These are phyloP conservation scores for Fusarium poae DNA, from an alignment of 2,329 filamentous ascomycete genomes.

Conservation along the genomic window DNA sequence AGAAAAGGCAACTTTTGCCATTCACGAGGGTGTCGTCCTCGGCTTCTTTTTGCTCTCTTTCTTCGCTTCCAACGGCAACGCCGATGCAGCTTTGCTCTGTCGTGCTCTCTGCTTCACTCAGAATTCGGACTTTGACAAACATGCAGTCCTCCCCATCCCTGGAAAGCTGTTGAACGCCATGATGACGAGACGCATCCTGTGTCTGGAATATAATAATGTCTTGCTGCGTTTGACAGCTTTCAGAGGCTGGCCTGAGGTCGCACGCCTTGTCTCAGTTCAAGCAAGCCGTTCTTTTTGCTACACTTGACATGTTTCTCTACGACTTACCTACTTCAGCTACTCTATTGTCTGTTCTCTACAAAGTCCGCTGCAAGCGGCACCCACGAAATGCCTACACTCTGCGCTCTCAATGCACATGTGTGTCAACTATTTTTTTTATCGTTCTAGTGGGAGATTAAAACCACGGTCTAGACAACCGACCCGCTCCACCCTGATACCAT, in stretches of 20 bases:
- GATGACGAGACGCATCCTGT: conserved; percentile 17
- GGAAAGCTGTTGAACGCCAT: conserved; percentile 28
- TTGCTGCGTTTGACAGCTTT: conserved; percentile 20
- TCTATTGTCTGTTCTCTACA: background rate
- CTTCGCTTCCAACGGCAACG: conserved; percentile 15
- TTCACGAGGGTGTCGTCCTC: conserved; percentile 14
- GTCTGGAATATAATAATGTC: background rate
- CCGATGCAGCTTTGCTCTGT: conserved; percentile 19
- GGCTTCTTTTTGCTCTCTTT: conserved; percentile 1
- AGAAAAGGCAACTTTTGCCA: conserved; percentile 34
- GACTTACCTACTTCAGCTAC: conserved; percentile 13
- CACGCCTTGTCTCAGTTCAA: conserved; percentile 24
- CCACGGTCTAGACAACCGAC: conserved; percentile 76
- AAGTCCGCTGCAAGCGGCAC: conserved; percentile 50
- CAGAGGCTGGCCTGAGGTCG: background rate
- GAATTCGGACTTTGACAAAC: conserved; percentile 28
- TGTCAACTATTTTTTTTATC: conserved; percentile 69
- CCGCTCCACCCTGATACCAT: conserved; percentile 75
- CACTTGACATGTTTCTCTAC: conserved; percentile 3
- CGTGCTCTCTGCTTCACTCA: conserved; percentile 13
- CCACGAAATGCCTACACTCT: conserved; percentile 74
- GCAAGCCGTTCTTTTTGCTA: conserved; percentile 24
- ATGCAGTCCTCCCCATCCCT: conserved; percentile 25
- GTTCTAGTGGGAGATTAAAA: conserved; percentile 73
- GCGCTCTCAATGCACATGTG: conserved; percentile 68